phyloP scores from a whole-genome alignment of 1,284 basidiomycete species.

The Thelephora terrestris region DNA sequence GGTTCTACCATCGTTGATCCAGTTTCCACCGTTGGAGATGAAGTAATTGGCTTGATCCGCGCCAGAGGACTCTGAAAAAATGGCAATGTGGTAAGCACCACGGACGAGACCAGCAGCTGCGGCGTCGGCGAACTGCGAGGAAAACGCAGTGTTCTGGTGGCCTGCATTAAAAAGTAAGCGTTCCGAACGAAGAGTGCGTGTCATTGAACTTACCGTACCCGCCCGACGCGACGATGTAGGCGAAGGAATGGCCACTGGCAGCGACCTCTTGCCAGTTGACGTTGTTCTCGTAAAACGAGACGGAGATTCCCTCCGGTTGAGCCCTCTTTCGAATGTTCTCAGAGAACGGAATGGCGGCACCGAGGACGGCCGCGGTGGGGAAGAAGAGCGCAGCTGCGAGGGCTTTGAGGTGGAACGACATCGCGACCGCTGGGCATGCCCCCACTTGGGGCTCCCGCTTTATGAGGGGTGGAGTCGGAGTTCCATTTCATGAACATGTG shows the following conservation, averaged over 20 bases:
- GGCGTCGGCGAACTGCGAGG: not conserved
- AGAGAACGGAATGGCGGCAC: not conserved
- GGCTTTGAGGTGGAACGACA: too few relatives aligned
- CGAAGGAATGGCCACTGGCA: constrained; percentile 10
- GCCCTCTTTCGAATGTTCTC: not conserved
- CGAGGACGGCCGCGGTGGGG: too few relatives aligned
- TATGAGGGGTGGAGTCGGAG: too few relatives aligned
- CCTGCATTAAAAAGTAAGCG: not conserved
- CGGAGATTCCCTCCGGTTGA: constrained; percentile 18
- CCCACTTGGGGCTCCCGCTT: too few relatives aligned
- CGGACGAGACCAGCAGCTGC: not conserved
- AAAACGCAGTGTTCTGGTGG: not conserved
- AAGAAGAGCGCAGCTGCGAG: too few relatives aligned
- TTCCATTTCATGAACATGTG: too few relatives aligned
- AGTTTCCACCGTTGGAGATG: not conserved
- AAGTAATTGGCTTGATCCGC: not conserved
- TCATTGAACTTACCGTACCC: not conserved
- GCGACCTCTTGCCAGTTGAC: constrained; percentile 46
- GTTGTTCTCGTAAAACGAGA: constrained; percentile 42
- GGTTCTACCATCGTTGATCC: not conserved
- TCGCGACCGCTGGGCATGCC: too few relatives aligned
- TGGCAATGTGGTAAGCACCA: not conserved
- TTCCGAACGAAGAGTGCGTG: not conserved
- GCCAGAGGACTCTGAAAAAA: not conserved
- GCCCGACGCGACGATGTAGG: not conserved